phyloP scores from a whole-genome alignment of 306 rosid genomes.

The Vigna mungo region DNA sequence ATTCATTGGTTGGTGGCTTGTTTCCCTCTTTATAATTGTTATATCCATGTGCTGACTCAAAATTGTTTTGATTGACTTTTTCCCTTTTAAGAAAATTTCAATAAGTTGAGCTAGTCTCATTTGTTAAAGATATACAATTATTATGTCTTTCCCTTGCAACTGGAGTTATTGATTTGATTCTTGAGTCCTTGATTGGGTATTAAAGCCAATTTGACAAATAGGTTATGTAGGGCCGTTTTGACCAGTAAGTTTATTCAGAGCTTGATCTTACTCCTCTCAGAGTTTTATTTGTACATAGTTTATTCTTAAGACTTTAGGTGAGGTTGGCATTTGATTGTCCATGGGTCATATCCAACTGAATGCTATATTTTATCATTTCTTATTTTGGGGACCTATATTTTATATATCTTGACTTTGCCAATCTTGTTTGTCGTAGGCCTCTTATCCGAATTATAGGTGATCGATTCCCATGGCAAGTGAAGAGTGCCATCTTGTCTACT shows the following conservation, averaged over 20 bases:
- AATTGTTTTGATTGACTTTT: slow-evolving; percentile 19
- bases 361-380: slow-evolving; percentile 15
- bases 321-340: background rate
- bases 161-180: background rate
- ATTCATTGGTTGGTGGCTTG: slow-evolving; percentile 6
- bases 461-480: slow-evolving; percentile 99
- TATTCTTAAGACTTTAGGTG: no score
- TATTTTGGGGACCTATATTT: background rate
- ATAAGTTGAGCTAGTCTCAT: background rate
- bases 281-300: background rate
- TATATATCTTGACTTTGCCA: slow-evolving; percentile 49
- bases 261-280: background rate
- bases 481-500: slow-evolving; percentile 96
- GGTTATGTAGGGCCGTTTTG: background rate
- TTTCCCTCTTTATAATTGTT: background rate
- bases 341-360: background rate
- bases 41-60: background rate
- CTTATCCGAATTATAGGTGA: slow-evolving; percentile 96
- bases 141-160: background rate
- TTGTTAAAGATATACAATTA: slow-evolving; percentile 11
- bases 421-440: slow-evolving; percentile 67
- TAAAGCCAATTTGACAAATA: slow-evolving; percentile 6
- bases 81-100: background rate
- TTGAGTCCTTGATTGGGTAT: slow-evolving; percentile 1
- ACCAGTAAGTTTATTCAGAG: background rate